Base-by-base conservation (phyloP, 2,329 filamentous ascomycete species). In the Clonostachys byssicola region DNA sequence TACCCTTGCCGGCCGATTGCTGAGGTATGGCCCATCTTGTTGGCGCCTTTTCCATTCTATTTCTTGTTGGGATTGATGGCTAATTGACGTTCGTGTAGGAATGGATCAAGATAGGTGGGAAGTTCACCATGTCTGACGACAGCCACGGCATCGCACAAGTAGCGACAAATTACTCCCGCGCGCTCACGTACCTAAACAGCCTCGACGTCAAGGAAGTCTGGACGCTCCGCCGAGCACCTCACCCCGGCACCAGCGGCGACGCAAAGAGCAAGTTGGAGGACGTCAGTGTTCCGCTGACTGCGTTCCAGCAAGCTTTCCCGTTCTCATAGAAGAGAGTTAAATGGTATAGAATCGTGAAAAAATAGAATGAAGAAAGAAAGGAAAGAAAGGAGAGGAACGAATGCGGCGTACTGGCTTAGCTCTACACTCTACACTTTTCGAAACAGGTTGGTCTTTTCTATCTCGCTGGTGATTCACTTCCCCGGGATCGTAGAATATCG, bases 61-160 rank as follows among this genome's bases (percentile, higher is more conserved):
- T 18, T 17, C 35, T n/a, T 38, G 18, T 36, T 17, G 12, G 30
- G 23, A 47, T 17, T 35, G 16, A 36, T 36, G 12, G 12, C 43
- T 48, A 20, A 45, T 34, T 35, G 7, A 12, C 5, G 40, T 13
- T 13, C 18, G 40, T n/a, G 12, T 51, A 88, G 86, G 81, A 82
- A 62, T 95, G 90, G 72, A 60, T 91, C 46, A 68, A 67, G 8
- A 75, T 89, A 57, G 85, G 85, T 20, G 92, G 94, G 20, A 81
- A 80, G 50, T 95, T 97, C 66, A 95, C 90, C 46, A 77, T 99
- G 56, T 96, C 89, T 7, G 94, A 99, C 64, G 94, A 99, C 67
- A 96, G 91, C 64, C 94, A 99, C 70, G 89, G 89, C 38, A 79
- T 90, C 49, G 86, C 80, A 3, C 92, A 99, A 62, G 78, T 99